Evolutionary conservation across 2,329 filamentous ascomycete genomes (phyloP).

Genomic region (Claviceps sp.): DNA sequence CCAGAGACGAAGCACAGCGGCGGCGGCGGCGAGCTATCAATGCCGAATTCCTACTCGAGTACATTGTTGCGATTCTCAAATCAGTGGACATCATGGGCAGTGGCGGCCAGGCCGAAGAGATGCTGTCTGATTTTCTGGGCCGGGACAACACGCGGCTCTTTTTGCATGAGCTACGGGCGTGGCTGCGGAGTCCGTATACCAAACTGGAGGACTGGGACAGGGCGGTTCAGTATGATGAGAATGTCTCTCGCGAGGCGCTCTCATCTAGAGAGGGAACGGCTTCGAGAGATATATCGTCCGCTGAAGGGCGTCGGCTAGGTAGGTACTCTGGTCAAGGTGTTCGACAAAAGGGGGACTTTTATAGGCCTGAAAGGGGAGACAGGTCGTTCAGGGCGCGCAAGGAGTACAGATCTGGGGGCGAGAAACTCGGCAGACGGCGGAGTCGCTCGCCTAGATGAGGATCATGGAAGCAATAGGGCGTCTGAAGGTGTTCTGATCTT

Average conservation of each 20-base stretch:
- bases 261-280: not conserved
- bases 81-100: conserved; percentile 71
- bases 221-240: conserved; percentile 53
- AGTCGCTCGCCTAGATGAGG: not conserved
- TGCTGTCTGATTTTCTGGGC: conserved; percentile 68
- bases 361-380: conserved; percentile 10
- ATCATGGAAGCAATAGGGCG: too few species aligned
- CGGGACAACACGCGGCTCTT: conserved; percentile 60
- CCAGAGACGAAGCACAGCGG: conserved; percentile 28
- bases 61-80: conserved; percentile 71
- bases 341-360: conserved; percentile 14
- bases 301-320: not conserved
- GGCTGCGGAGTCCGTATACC: conserved; percentile 67
- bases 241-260: not conserved
- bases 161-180: conserved; percentile 72
- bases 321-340: not conserved
- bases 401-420: not conserved
- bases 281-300: not conserved
- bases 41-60: conserved; percentile 74
- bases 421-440: not conserved
- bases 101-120: conserved; percentile 63
- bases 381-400: too few species aligned
- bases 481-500: not conserved
- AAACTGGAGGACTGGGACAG: conserved; percentile 68
- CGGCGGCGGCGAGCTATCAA: conserved; percentile 28